Conservation (phyloP, 768 basidiomycete species). For the Suillus occidentalis region DNA sequence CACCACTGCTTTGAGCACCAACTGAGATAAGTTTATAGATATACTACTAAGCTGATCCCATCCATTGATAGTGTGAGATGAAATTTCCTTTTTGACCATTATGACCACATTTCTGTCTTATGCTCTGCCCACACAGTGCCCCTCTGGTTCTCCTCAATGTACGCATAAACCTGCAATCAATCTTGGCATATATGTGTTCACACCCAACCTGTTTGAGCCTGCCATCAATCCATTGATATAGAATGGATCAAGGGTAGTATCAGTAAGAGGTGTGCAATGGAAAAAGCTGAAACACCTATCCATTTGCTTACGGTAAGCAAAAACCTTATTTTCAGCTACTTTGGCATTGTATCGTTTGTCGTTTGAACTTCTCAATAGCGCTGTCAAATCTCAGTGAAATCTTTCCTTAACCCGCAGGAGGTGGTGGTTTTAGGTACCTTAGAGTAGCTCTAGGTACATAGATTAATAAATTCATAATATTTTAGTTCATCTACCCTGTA, state of each 20-base stretch:
- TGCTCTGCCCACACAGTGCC: background rate
- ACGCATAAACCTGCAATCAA: slow-evolving; percentile 28
- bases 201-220: slow-evolving; percentile 26
- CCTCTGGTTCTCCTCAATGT: slow-evolving; percentile 21
- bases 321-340: no score
- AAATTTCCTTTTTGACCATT: background rate
- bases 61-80: background rate
- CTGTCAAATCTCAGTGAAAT: no score
- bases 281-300: no score
- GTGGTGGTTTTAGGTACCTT: no score
- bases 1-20: background rate
- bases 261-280: no score
- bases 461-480: no score
- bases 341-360: no score
- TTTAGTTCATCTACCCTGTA: no score
- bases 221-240: slow-evolving; percentile 7
- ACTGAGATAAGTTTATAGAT: background rate
- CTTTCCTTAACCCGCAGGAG: no score
- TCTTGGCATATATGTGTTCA: slow-evolving; percentile 30
- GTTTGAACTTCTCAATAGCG: no score
- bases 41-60: background rate
- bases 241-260: slow-evolving; percentile 41
- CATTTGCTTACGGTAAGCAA: no score
- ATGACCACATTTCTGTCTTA: background rate
- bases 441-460: no score